Conservation (phyloP, 2,329 filamentous ascomycete species). For the Talaromyces islandicus region DNA sequence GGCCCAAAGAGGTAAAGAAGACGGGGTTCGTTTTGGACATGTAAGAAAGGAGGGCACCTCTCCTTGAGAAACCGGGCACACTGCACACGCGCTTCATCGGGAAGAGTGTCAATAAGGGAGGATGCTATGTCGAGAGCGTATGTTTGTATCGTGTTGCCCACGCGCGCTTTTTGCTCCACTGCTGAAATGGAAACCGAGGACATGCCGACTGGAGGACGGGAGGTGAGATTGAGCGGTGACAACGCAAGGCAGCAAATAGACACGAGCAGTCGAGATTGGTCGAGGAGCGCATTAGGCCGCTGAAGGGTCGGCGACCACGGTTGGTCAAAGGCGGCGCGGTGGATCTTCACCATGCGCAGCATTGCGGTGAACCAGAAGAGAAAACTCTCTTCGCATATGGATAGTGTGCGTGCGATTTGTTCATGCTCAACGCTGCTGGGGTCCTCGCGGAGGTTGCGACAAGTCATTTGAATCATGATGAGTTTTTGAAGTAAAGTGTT, state of each 20-base stretch:
- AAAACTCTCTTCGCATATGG: constrained; percentile 25
- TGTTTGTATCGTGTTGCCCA: constrained; percentile 30
- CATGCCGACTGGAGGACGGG: constrained; percentile 23
- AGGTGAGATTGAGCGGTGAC: constrained; percentile 27
- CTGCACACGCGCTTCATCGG: constrained; percentile 38
- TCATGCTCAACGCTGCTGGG: constrained; percentile 10
- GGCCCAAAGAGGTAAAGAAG: constrained; percentile 39
- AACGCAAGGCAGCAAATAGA: constrained; percentile 36
- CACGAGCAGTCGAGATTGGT: constrained; percentile 32
- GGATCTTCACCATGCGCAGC: constrained; percentile 34
- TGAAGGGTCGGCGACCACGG: constrained; percentile 17
- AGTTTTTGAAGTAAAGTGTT: constrained; percentile 32
- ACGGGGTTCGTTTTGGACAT: constrained; percentile 33
- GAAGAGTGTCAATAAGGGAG: constrained; percentile 38
- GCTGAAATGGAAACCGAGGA: constrained; percentile 21
- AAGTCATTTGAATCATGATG: constrained; percentile 22
- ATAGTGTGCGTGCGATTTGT: constrained; percentile 14
- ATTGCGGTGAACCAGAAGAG: constrained; percentile 38
- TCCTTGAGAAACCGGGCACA: constrained; percentile 39
- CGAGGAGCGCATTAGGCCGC: constrained; percentile 20
- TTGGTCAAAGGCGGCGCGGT: constrained; percentile 30
- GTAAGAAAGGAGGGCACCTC: constrained; percentile 31
- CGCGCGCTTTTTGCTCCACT: constrained; percentile 19
- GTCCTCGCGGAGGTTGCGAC: constrained; percentile 15
- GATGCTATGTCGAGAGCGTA: constrained; percentile 41